phyloP scores from a whole-genome alignment of 805 yeast genomes.

The Candida orba region DNA sequence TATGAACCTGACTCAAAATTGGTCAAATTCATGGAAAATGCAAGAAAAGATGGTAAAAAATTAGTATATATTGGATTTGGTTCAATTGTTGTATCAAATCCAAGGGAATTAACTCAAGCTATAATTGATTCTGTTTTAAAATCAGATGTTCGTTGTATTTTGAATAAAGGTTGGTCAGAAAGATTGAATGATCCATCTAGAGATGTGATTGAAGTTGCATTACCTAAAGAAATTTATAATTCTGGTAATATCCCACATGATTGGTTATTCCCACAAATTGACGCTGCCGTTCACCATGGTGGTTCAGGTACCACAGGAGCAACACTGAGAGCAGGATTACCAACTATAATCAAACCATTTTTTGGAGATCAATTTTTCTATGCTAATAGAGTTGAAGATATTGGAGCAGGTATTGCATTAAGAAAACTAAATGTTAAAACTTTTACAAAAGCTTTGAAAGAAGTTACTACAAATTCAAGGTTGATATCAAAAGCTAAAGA shows the following conservation, averaged over 20 bases:
- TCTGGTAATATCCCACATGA: constrained; percentile 83
- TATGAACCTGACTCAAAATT: constrained; percentile 55
- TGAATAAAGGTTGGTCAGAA: constrained; percentile 95
- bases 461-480: constrained; percentile 58
- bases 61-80: constrained; percentile 93
- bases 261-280: constrained; percentile 85
- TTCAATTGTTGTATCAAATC: constrained; percentile 84
- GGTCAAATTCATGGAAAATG: constrained; percentile 51
- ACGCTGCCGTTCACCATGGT: constrained; percentile 96
- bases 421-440: constrained; percentile 58
- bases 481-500: constrained; percentile 60
- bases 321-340: constrained; percentile 74
- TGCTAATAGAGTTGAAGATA: constrained; percentile 79
- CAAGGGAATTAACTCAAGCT: constrained; percentile 68
- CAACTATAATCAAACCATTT: constrained; percentile 88
- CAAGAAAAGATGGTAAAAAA: constrained; percentile 54
- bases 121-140: constrained; percentile 70
- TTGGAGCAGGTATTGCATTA: constrained; percentile 75
- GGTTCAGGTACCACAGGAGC: constrained; percentile 98
- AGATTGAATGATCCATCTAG: constrained; percentile 37
- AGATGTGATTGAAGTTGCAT: constrained; percentile 29
- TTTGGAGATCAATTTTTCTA: constrained; percentile 96
- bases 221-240: constrained; percentile 64
- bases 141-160: constrained; percentile 78
- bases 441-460: constrained; percentile 60